Evolutionary conservation across 2,329 filamentous ascomycete genomes (phyloP), one percentile per base, ranked within the genome.

Genomic region (Aaosphaeria pasadenensis): DNA sequence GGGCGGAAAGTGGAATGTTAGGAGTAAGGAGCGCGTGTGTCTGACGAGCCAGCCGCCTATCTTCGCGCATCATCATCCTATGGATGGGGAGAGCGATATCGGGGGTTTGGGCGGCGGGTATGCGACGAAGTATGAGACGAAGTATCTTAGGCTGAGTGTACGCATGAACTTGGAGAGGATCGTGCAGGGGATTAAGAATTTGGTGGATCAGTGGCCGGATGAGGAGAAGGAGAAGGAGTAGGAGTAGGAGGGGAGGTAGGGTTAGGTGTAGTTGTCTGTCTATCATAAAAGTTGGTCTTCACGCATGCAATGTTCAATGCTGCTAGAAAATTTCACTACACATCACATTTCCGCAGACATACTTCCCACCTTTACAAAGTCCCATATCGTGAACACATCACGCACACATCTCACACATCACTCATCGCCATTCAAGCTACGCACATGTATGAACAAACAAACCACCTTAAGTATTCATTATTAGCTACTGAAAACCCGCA

Each of bases 191-290:
- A 52, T 49, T 30, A 55, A 50, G 49, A 56, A 55, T 38, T 50
- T 62, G 50, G 55, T 54, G 38, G 62, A 65, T 55, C 62, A 65
- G 53, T 65, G 62, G 62, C 62, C 62, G 30, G 58, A 65, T 50
- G 52, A 56, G 46, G 38, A 53, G 30, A 9, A 36, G 17, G 17
- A 24, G 17, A 24, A 24, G 17, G 17, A 24, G 17, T 24, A 24
- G 17, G 17, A 24, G 17, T 24, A 24, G 17, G 17, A n/a, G 17
- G 17, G 17, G 17, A 24, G 17, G 17, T 24, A 3, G 17, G 17
- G 17, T 24, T 24, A 24, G 17, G 17, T 24, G 17, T 24, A 24
- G 17, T 3, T 24, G 17, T 24, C 17, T 24, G n/a, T 24, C 3
- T 24, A 24, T 24, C 17, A 24, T 24, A 24, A 24, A 24, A 24